phyloP scores from a whole-genome alignment of 108 stramenopile genomes.

The Skeletonema marinoi region DNA sequence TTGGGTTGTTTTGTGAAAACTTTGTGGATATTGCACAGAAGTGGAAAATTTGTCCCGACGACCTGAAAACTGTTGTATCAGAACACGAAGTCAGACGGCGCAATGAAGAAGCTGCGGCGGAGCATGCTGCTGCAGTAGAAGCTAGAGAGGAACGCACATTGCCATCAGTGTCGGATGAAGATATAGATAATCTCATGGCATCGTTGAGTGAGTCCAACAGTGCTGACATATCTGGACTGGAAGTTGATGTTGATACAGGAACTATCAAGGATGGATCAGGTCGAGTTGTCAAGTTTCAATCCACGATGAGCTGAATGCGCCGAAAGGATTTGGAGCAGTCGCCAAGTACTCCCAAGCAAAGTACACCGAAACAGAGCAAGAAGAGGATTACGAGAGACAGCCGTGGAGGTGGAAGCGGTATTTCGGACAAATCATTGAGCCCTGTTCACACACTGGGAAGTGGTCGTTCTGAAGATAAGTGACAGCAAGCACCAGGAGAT shows the following conservation, averaged over 20 bases:
- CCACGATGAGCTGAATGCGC: slow-evolving; percentile 33
- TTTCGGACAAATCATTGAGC: slow-evolving; percentile 32
- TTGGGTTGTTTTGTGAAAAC: slow-evolving; percentile 71
- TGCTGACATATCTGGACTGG: not conserved
- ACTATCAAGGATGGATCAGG: slow-evolving; percentile 27
- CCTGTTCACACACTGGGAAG: slow-evolving; percentile 18
- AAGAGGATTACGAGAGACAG: slow-evolving; percentile 33
- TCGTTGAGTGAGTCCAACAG: slow-evolving; percentile 10
- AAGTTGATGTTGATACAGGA: slow-evolving; percentile 21
- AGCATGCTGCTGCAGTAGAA: slow-evolving; percentile 13
- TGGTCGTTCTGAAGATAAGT: not conserved
- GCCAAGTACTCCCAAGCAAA: no score
- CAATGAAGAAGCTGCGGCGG: slow-evolving; percentile 15
- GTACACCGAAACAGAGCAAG: not conserved
- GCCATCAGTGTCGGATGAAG: slow-evolving; percentile 14
- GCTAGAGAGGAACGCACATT: slow-evolving; percentile 6
- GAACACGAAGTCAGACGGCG: slow-evolving; percentile 26
- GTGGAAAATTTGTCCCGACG: slow-evolving; percentile 85
- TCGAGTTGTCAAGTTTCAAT: slow-evolving; percentile 26
- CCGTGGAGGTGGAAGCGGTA: slow-evolving; percentile 38
- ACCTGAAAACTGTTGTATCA: slow-evolving; percentile 54
- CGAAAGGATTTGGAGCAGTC: slow-evolving; percentile 53
- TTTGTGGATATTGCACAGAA: slow-evolving; percentile 61
- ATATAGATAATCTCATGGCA: slow-evolving; percentile 23
- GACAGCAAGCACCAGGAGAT: not conserved